These are phyloP conservation scores for Podila epicladia DNA, from an alignment of 192 early-diverging fungal genomes.

Conservation along the genomic window DNA sequence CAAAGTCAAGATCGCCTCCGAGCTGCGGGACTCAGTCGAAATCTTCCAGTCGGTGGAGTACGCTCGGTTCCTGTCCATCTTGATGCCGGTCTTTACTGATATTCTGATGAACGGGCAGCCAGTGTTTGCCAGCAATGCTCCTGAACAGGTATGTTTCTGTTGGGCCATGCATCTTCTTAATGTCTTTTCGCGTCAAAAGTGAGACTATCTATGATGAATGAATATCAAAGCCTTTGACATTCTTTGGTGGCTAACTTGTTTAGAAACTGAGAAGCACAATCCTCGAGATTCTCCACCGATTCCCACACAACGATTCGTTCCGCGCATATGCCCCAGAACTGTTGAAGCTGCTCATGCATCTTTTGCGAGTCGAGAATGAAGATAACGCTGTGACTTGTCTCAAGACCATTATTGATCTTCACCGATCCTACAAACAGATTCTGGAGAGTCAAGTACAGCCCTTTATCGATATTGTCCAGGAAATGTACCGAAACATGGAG, in stretches of 20 bases:
- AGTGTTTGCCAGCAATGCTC: constrained; percentile 77
- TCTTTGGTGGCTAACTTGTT: not conserved
- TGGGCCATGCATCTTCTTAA: not conserved
- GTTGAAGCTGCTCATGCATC: constrained; percentile 76
- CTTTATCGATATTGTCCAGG: constrained; percentile 91
- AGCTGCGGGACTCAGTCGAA: constrained; percentile 93
- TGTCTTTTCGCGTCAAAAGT: not conserved
- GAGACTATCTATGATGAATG: no score
- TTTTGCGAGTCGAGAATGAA: constrained; percentile 93
- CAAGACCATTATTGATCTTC: constrained; percentile 96
- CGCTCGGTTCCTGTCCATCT: constrained; percentile 74
- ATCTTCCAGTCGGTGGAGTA: constrained; percentile 89
- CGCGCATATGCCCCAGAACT: constrained; percentile 80
- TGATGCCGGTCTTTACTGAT: constrained; percentile 87
- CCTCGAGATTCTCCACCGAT: constrained; percentile 92
- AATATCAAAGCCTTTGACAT: not conserved
- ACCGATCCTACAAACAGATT: constrained; percentile 83
- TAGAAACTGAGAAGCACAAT: constrained; percentile 90
- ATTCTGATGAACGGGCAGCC: constrained; percentile 78
- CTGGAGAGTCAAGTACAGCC: constrained; percentile 90
- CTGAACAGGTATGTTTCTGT: constrained; percentile 69
- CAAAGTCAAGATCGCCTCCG: constrained; percentile 84
- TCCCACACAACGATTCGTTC: constrained; percentile 90
- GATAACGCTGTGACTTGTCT: constrained; percentile 96
- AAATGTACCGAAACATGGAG: constrained; percentile 96